Evolutionary conservation across 106 monocot species (phyloP), one percentile per base, ranked within the genome.

Genomic region (Iris macrosiphon): DNA sequence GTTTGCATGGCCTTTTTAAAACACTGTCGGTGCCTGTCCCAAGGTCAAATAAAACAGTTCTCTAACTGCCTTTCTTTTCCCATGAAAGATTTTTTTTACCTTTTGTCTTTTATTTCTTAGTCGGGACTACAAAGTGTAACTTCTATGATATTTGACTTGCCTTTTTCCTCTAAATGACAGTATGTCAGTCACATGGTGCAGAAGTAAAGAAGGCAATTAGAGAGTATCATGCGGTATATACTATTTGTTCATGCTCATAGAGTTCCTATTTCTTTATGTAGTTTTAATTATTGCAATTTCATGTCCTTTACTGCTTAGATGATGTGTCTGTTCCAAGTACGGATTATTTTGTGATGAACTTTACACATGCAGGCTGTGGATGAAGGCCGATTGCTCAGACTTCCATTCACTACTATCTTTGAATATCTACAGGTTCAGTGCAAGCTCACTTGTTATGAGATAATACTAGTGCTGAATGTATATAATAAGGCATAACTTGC

Each of bases 391-490:
- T 43, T 98, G 59, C 72, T 91, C 52, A 91, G 83, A 78, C 40
- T 98, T 20, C 80, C 91, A 21, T 98, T 98, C 75, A 84, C 98
- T 26, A 87, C 91, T 37, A 91, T 98, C 32, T 98, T 98, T 63
- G 98, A 98, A 73, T 98, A 98, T 60, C 91, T 91, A 52, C 98
- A 98, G 98, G 92, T 93, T 38, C 28, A 14, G 3, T 19, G 34
- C 16, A 46, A 17, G 16, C 24, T n/a, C 29, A n/a, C n/a, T n/a
- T n/a, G n/a, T 25, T 17, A 4, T 40, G 23, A 13, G 25, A 53
- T 30, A 11, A 55, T 25, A 20, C 40, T 44, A 17, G 14, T 18
- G 18, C 18, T 20, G 15, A 29, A 26, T 6, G 27, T 28, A 30
- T 51, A 21, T 14, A 28, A 3, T n/a, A n/a, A n/a, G n/a, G n/a